Evolutionary conservation across 371 early-diverging fungal genomes (phyloP).

Genomic region (Enterocytospora artemiae): DNA sequence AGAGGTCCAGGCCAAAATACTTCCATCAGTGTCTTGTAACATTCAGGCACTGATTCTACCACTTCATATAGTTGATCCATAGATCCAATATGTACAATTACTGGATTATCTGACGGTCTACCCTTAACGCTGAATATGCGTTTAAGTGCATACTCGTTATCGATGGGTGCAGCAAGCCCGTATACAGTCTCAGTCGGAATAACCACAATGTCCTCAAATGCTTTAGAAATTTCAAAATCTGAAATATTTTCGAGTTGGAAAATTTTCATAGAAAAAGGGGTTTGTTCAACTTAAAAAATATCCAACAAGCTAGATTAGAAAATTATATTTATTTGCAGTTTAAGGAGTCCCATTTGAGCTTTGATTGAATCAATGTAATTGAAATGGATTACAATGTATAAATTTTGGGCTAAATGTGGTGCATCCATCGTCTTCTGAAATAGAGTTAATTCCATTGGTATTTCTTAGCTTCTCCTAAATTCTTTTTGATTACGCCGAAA

Average conservation of each 20-base stretch:
- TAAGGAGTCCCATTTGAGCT: too few species aligned
- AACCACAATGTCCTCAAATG: constrained; percentile 61
- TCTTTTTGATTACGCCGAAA: too few species aligned
- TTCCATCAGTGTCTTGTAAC: constrained; percentile 58
- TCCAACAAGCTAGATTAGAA: too few species aligned
- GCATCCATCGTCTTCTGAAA: too few species aligned
- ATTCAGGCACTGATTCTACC: constrained; percentile 56
- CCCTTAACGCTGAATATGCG: constrained; percentile 80
- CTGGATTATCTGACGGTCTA: constrained; percentile 89
- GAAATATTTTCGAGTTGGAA: constrained; percentile 17
- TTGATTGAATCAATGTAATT: too few species aligned
- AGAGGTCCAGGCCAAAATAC: constrained; percentile 92
- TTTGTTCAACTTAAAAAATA: too few species aligned
- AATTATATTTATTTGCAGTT: too few species aligned
- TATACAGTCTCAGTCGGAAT: constrained; percentile 99
- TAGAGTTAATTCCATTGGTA: too few species aligned
- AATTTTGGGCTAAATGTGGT: too few species aligned
- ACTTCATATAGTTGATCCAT: constrained; percentile 70
- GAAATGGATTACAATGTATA: too few species aligned
- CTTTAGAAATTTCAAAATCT: background rate
- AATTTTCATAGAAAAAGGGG: too few species aligned
- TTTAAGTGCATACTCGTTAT: constrained; percentile 63
- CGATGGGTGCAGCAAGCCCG: constrained; percentile 84
- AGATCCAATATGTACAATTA: constrained; percentile 87
- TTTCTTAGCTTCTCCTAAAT: too few species aligned